A percentile compares a stretch with the other conserved stretches of the same genome.
phyloP scores from a whole-genome alignment of 208 protist genomes.

The Leishmania mexicana region DNA sequence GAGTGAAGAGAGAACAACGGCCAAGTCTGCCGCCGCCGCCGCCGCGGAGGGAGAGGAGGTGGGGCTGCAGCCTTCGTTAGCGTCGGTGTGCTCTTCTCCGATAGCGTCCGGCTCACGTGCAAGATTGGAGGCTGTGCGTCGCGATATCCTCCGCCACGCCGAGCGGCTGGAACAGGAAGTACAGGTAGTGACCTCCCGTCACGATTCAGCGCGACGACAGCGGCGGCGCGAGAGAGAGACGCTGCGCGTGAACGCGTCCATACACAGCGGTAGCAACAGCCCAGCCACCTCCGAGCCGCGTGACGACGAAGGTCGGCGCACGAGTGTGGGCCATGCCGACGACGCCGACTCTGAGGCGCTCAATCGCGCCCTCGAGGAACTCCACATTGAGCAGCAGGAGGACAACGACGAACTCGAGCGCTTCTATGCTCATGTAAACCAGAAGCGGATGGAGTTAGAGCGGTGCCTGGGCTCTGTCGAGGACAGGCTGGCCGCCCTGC shows the following conservation, averaged over 20 bases:
- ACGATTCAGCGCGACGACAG: slow-evolving; percentile 28
- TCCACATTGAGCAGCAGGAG: slow-evolving; percentile 32
- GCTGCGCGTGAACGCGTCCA: slow-evolving; percentile 20
- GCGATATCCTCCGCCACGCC: slow-evolving; percentile 16
- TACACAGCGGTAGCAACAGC: slow-evolving; percentile 14
- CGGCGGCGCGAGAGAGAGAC: slow-evolving; percentile 25
- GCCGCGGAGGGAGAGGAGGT: neutral
- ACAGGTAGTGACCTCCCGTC: slow-evolving; percentile 21
- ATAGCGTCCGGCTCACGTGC: slow-evolving; percentile 5
- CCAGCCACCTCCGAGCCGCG: slow-evolving; percentile 8
- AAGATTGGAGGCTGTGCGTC: slow-evolving; percentile 23
- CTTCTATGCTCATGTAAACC: slow-evolving; percentile 31
- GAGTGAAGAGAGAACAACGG: neutral
- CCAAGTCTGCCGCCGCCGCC: neutral
- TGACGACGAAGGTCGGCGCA: neutral
- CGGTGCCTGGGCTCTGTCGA: slow-evolving; percentile 22
- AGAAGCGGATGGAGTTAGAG: slow-evolving; percentile 23
- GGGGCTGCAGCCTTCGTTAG: neutral
- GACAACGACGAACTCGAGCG: slow-evolving; percentile 26
- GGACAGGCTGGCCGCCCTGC: slow-evolving; percentile 16
- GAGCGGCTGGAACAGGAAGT: slow-evolving; percentile 27
- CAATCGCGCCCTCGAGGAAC: slow-evolving; percentile 20
- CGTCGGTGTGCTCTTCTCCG: neutral
- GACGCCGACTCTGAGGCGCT: slow-evolving; percentile 7
- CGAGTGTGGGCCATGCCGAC: neutral